phyloP scores from a whole-genome alignment of 164 flowering plant genomes.

The Dillenia turbinata region DNA sequence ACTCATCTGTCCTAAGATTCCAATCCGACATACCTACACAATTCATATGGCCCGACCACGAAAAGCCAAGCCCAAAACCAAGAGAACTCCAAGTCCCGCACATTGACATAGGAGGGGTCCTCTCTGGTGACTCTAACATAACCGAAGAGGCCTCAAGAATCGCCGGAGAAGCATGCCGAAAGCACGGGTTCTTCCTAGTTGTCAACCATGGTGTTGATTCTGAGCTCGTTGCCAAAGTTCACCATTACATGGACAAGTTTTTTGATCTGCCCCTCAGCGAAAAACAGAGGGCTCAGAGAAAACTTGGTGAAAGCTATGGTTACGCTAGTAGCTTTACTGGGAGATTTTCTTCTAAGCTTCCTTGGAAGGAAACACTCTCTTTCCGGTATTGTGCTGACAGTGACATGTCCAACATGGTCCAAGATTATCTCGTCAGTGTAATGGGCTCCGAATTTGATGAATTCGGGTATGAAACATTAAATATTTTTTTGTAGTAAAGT shows the following conservation, averaged over 20 bases:
- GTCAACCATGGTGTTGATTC: slow-evolving; percentile 59
- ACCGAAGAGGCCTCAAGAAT: slow-evolving; percentile 31
- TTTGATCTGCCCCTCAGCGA: slow-evolving; percentile 50
- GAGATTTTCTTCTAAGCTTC: slow-evolving; percentile 68
- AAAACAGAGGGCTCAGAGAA: slow-evolving; percentile 65
- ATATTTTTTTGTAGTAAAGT: background rate
- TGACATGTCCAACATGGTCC: slow-evolving; percentile 23
- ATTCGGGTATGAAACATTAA: slow-evolving; percentile 43
- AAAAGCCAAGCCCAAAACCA: slow-evolving; percentile 33
- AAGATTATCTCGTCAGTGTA: slow-evolving; percentile 36
- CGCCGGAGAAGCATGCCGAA: slow-evolving; percentile 50
- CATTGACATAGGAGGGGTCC: slow-evolving; percentile 52
- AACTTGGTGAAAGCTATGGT: slow-evolving; percentile 69
- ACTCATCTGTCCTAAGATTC: slow-evolving; percentile 38
- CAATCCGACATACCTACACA: slow-evolving; percentile 48
- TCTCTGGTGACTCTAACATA: slow-evolving; percentile 41
- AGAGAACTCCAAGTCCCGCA: slow-evolving; percentile 54
- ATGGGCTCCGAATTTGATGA: slow-evolving; percentile 46
- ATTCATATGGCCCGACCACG: slow-evolving; percentile 82
- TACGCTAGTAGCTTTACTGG: slow-evolving; percentile 90
- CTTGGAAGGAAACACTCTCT: slow-evolving; percentile 91
- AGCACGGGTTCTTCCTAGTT: slow-evolving; percentile 79
- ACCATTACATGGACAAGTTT: slow-evolving; percentile 47
- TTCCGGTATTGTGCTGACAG: slow-evolving; percentile 38
- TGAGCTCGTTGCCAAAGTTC: slow-evolving; percentile 44